A percentile compares a stretch with the other conserved stretches of the same genome.
phyloP scores from a whole-genome alignment of 2,329 filamentous ascomycete species.

The Apiospora marii region DNA sequence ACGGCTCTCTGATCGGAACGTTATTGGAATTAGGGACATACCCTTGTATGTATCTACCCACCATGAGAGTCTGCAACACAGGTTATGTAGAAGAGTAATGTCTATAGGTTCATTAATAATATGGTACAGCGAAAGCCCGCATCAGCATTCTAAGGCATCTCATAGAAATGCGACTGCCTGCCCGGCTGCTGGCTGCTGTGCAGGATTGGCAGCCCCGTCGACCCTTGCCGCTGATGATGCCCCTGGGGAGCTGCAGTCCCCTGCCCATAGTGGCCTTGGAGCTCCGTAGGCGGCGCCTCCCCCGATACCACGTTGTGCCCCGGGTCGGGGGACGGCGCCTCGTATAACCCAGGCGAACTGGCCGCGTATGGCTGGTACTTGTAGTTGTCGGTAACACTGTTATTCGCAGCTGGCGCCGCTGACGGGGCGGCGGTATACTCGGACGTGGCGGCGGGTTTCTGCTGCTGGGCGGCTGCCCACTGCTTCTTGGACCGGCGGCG shows the following conservation, averaged over 20 bases:
- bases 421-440: neutral
- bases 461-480: slow-evolving; percentile 4
- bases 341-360: neutral
- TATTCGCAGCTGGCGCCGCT: too few relatives aligned
- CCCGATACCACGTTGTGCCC: too few relatives aligned
- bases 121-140: neutral
- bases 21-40: too few relatives aligned
- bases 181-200: neutral
- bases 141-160: neutral
- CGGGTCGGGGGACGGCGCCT: neutral
- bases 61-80: too few relatives aligned
- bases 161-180: slow-evolving; percentile 1
- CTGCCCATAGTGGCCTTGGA: neutral
- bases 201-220: neutral
- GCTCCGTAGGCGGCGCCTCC: neutral
- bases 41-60: too few relatives aligned
- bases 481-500: neutral
- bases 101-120: neutral
- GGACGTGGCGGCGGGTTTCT: neutral
- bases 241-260: neutral
- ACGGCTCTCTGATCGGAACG: too few relatives aligned
- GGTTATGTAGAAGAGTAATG: neutral
- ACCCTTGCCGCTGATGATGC: neutral
- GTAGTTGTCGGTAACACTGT: neutral
- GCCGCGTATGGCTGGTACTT: slow-evolving; percentile 6